These are phyloP conservation scores for Forsythia suspensa DNA, from an alignment of 257 asterid species.

Conservation along the genomic window DNA sequence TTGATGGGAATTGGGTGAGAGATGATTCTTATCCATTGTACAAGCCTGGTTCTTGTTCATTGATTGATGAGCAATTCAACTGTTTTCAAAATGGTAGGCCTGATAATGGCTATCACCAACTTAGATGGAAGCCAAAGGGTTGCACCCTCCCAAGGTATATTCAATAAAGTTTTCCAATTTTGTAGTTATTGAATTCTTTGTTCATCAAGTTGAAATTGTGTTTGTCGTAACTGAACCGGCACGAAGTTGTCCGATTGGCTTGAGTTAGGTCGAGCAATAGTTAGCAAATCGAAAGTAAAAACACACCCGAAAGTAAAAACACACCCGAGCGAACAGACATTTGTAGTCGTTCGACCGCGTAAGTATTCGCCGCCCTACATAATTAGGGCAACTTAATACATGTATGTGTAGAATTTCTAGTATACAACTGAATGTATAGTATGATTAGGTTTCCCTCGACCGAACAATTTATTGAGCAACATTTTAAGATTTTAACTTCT, in stretches of 20 bases:
- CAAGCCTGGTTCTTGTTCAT: slow-evolving; percentile 85
- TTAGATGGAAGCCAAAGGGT: slow-evolving; percentile 86
- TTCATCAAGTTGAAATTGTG: not conserved
- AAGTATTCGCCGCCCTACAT: not conserved
- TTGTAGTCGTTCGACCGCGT: not conserved
- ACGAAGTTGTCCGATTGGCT: not conserved
- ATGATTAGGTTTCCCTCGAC: not conserved
- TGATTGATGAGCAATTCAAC: slow-evolving; percentile 91
- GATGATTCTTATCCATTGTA: slow-evolving; percentile 84
- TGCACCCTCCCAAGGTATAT: slow-evolving; percentile 80
- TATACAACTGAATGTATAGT: not conserved
- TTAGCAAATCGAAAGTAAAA: not conserved
- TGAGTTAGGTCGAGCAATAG: too few species aligned
- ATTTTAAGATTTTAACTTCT: slow-evolving; percentile 6
- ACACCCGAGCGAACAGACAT: not conserved
- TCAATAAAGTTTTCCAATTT: not conserved
- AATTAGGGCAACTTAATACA: too few species aligned
- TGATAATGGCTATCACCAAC: slow-evolving; percentile 55
- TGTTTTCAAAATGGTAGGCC: slow-evolving; percentile 82
- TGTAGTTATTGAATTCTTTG: not conserved
- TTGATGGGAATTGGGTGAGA: slow-evolving; percentile 88
- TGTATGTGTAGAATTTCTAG: not conserved
- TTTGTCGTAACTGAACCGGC: not conserved
- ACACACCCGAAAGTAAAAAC: not conserved
- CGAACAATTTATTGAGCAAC: not conserved